Conservation (phyloP, 2,329 filamentous ascomycete genomes). For the Gnomoniopsis sp. region DNA sequence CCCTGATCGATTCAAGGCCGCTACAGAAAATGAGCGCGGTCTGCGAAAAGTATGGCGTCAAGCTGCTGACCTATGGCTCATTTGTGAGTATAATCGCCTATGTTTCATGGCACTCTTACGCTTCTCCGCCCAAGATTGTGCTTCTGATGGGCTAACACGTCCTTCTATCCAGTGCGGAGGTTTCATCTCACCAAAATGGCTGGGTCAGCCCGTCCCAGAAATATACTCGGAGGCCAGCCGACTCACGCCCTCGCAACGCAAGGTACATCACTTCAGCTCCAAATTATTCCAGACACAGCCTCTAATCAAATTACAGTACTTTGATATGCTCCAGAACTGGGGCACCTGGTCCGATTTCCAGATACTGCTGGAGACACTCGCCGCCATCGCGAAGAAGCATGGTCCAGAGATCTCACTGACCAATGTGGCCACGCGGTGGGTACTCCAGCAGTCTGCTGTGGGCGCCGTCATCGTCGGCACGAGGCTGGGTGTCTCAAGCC, state of each 20-base stretch:
- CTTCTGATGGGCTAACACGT: not conserved
- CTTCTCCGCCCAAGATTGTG: not conserved
- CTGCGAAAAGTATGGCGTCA: constrained; percentile 28
- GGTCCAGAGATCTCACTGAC: constrained; percentile 23
- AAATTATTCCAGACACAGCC: too few species aligned
- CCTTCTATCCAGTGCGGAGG: constrained; percentile 27
- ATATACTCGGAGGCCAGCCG: constrained; percentile 27
- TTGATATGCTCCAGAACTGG: constrained; percentile 30
- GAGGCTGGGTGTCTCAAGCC: constrained; percentile 27
- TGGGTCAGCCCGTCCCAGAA: constrained; percentile 27
- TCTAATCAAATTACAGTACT: constrained; percentile 18
- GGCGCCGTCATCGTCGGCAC: constrained; percentile 33
- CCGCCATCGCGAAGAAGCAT: constrained; percentile 23
- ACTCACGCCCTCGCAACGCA: constrained; percentile 34
- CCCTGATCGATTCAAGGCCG: constrained; percentile 30
- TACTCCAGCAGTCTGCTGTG: constrained; percentile 29
- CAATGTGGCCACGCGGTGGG: constrained; percentile 32
- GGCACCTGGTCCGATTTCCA: constrained; percentile 30
- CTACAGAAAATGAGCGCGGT: constrained; percentile 26
- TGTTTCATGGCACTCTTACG: not conserved
- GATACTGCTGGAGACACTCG: constrained; percentile 24
- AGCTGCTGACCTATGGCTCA: constrained; percentile 32
- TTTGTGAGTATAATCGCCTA: constrained; percentile 24
- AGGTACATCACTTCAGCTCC: constrained; percentile 13
- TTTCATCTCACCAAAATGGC: constrained; percentile 32